Evolutionary conservation across 331 rosid species (phyloP).

Genomic region (Ulmus americana): DNA sequence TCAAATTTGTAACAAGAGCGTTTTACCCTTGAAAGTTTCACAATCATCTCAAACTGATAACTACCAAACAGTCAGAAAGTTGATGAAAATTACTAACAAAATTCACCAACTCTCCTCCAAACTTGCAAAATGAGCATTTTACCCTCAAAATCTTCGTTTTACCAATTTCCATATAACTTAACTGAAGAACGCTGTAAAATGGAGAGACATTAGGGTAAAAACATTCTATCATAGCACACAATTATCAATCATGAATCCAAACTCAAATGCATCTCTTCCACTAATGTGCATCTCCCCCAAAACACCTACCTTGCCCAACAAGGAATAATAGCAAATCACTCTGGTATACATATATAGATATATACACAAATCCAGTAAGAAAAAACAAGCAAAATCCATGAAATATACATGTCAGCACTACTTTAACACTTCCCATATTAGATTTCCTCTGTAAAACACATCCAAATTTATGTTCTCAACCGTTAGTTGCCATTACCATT

Average conservation of each 20-base stretch:
- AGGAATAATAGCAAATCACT: constrained; percentile 27
- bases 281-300: constrained; percentile 17
- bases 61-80: too few species aligned
- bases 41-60: too few species aligned
- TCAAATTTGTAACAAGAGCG: too few species aligned
- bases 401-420: constrained; percentile 26
- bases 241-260: background rate
- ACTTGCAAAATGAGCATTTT: too few species aligned
- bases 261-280: background rate
- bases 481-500: constrained; percentile 29
- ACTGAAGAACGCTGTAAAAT: too few species aligned
- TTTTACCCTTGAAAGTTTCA: too few species aligned
- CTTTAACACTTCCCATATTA: constrained; percentile 26
- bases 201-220: too few species aligned
- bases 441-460: constrained; percentile 30
- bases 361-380: constrained; percentile 29
- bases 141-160: too few species aligned
- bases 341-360: constrained; percentile 18
- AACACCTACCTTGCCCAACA: constrained; percentile 27
- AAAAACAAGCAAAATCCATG: constrained; percentile 34
- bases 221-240: too few species aligned
- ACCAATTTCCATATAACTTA: too few species aligned
- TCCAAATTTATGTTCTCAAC: constrained; percentile 37
- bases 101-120: too few species aligned
- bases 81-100: too few species aligned